Conservation (phyloP, 2,329 filamentous ascomycete genomes). For the Fusarium drepaniforme region DNA sequence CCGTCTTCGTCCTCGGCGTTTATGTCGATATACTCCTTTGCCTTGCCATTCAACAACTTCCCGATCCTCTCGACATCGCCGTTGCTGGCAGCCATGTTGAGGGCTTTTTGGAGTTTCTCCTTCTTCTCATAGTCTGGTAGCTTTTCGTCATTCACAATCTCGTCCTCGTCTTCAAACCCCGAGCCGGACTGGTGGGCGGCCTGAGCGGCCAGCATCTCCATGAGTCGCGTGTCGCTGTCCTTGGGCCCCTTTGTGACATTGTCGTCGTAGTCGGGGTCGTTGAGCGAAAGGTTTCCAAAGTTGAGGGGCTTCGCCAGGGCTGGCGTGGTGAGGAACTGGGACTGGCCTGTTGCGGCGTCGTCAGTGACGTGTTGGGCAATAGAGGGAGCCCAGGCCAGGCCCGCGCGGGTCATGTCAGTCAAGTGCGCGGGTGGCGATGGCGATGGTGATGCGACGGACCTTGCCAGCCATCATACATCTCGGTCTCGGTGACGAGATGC, state of each 20-base stretch:
- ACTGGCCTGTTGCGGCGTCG: conserved; percentile 76
- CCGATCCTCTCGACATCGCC: conserved; percentile 87
- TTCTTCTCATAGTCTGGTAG: conserved; percentile 82
- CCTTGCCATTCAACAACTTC: conserved; percentile 79
- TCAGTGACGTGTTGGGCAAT: conserved; percentile 42
- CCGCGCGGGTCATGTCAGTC: not conserved
- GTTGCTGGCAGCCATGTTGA: conserved; percentile 97
- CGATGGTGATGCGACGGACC: conserved; percentile 61
- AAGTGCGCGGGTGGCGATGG: conserved; percentile 23
- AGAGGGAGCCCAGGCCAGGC: conserved; percentile 15
- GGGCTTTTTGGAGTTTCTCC: conserved; percentile 83
- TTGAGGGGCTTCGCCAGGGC: conserved; percentile 85
- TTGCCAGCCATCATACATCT: conserved; percentile 99
- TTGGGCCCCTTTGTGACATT: conserved; percentile 64
- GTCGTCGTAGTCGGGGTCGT: conserved; percentile 82
- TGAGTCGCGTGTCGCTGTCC: conserved; percentile 88
- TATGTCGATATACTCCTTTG: conserved; percentile 82
- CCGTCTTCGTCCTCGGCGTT: conserved; percentile 94
- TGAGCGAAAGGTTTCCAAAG: conserved; percentile 84
- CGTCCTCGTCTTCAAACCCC: conserved; percentile 82
- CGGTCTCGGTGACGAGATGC: conserved; percentile 80
- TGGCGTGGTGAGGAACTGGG: conserved; percentile 91
- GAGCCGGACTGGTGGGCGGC: conserved; percentile 83
- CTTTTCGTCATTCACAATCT: conserved; percentile 80
- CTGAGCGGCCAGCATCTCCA: conserved; percentile 96